Base-by-base conservation (phyloP, 148 eudicot species). In the Chenopodium berlandieri region DNA sequence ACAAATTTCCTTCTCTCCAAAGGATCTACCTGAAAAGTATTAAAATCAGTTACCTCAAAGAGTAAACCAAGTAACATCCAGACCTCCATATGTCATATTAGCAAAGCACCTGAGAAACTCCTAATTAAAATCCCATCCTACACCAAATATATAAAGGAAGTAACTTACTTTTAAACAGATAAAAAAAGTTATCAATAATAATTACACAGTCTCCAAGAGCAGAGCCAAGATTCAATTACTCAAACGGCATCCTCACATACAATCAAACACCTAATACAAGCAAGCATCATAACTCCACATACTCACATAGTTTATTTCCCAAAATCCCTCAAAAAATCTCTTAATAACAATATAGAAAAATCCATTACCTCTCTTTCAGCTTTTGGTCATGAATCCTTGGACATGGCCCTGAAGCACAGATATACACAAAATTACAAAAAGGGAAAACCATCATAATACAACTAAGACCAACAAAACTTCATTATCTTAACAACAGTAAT, bases 311-410 rank as follows among this genome's bases (percentile, higher is more conserved):
- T 22, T 40, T 37, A 67, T 11, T 75, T 69, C 40, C 2, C 73
- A 27, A 37, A 40, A 5, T 79, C 17, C 9, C 9, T 11, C 9
- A 25, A 27, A 40, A 56, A 56, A 50, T 11, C 32, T 16, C 64
- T 64, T n/a, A 31, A 75, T 40, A 54, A 34, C 72, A 17, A 27
- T 25, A 70, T 25, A 63, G 25, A 40, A 4, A 80, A 54, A 82
- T 31, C 73, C 52, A 68, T 84, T 90, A 96, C 99, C 99, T 96
- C 82, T 96, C 99, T 79, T 96, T 96, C 88, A 96, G 86, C 87
- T 94, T 94, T 23, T 87, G 88, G 75, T 96, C 99, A 84, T 96
- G 99, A 86, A 96, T 88, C 82, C 86, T 94, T 30, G 97, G 94
- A 84, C 98, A 96, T 34, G 89, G 84, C 64, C 99, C 99, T 96